Percentiles rank a stretch among this genome's conserved stretches.
phyloP scores from a whole-genome alignment of 2,329 filamentous ascomycete genomes.

The Catunica adiposa region DNA sequence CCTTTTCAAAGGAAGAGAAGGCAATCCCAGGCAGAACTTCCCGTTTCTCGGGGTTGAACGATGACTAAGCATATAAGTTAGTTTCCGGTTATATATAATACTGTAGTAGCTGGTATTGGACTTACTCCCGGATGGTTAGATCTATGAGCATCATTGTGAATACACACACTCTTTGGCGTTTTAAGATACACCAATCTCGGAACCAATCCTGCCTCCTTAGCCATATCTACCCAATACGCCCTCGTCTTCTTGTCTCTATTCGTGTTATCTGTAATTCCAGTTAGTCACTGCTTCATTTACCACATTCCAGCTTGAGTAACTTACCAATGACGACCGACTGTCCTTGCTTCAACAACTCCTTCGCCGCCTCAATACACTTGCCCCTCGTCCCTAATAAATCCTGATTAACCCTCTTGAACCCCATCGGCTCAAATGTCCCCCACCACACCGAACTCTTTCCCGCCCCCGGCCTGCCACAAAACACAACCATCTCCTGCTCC shows the following conservation, averaged over 20 bases:
- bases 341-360: conserved; percentile 44
- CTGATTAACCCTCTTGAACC: conserved; percentile 78
- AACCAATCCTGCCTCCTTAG: conserved; percentile 50
- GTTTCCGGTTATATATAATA: background rate
- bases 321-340: conserved; percentile 62
- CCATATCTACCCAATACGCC: conserved; percentile 61
- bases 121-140: conserved; percentile 37
- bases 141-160: conserved; percentile 79
- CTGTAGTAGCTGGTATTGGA: background rate
- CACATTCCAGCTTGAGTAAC: too few species aligned
- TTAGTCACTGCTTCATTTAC: background rate
- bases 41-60: conserved; percentile 61
- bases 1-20: conserved; percentile 56
- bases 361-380: conserved; percentile 57
- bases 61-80: background rate
- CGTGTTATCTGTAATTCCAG: conserved; percentile 59
- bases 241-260: conserved; percentile 70
- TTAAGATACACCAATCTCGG: conserved; percentile 80
- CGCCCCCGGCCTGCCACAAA: conserved; percentile 75
- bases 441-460: conserved; percentile 90
- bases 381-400: conserved; percentile 63
- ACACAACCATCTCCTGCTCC: conserved; percentile 58
- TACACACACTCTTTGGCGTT: conserved; percentile 48
- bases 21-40: conserved; percentile 59
- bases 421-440: conserved; percentile 57